Evolutionary conservation across 2,329 filamentous ascomycete species (phyloP).

Genomic region (Zymoseptoria pseudotritici): DNA sequence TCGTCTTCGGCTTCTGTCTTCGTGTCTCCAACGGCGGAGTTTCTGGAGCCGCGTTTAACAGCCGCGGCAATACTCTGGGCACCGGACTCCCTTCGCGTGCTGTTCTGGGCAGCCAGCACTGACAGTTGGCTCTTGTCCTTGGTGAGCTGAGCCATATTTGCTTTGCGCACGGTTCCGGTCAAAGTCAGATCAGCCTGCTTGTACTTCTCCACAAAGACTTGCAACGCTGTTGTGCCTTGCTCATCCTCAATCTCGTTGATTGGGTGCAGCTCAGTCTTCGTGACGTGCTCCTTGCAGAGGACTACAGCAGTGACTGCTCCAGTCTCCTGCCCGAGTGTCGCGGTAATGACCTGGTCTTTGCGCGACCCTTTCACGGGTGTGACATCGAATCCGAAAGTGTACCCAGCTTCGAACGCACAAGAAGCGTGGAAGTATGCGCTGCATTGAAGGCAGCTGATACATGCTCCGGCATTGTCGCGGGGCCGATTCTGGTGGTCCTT

Average conservation of each 20-base stretch:
- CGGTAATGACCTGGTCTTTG: slow-evolving; percentile 69
- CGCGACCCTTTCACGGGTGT: slow-evolving; percentile 82
- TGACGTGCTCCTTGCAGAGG: slow-evolving; percentile 80
- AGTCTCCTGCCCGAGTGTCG: slow-evolving; percentile 71
- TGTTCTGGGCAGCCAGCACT: slow-evolving; percentile 17
- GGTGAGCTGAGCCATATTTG: slow-evolving; percentile 62
- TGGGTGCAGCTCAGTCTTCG: slow-evolving; percentile 65
- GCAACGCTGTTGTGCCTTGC: slow-evolving; percentile 68
- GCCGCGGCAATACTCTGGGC: slow-evolving; percentile 26
- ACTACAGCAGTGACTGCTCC: slow-evolving; percentile 79
- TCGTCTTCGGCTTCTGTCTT: slow-evolving; percentile 24
- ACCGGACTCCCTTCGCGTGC: slow-evolving; percentile 35
- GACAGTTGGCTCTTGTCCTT: slow-evolving; percentile 42
- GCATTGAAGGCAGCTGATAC: slow-evolving; percentile 73
- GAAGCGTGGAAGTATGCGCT: slow-evolving; percentile 70
- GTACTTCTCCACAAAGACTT: slow-evolving; percentile 79
- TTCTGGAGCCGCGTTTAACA: slow-evolving; percentile 27
- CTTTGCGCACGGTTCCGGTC: slow-evolving; percentile 88
- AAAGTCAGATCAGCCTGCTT: slow-evolving; percentile 89
- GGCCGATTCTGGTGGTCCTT: slow-evolving; percentile 34
- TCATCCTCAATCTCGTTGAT: slow-evolving; percentile 71
- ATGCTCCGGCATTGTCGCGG: slow-evolving; percentile 54
- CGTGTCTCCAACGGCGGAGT: slow-evolving; percentile 24
- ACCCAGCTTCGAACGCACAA: slow-evolving; percentile 78
- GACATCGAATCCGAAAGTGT: slow-evolving; percentile 82